Evolutionary conservation across 768 basidiomycete species (phyloP), one percentile per base, ranked within the genome.

Genomic region (Xerocomus brunneocitrinus): DNA sequence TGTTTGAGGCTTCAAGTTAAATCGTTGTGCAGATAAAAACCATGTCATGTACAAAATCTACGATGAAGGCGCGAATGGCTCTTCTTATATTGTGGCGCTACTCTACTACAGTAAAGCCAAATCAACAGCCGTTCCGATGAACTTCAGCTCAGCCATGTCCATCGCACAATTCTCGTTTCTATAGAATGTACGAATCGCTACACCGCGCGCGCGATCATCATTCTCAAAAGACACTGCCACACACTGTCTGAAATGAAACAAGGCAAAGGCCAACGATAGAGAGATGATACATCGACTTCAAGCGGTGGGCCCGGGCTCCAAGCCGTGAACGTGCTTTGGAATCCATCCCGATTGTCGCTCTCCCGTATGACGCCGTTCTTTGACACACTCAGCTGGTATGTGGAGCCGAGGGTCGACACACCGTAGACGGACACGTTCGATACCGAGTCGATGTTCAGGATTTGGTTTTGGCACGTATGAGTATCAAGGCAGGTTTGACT

Each of bases 381-480:
- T 31, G 61, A 63, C n/a, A 76, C 67, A 56, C 67, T 73, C 30
- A 78, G 62, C 67, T 71, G 69, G 52, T 68, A 68, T 0, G 65
- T 72, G 13, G 62, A 65, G 24, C 71, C 76, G 8, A 77, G 65
- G 0, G 76, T 79, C 10, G 77, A 73, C 2, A 79, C 59, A 44
- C 71, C 70, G 62, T 74, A 77, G 35, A 77, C 63, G 47, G 53
- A 64, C 46, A 76, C 59, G 30, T 52, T 59, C 16, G 63, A 63
- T 3, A 50, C 55, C 13, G 62, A 62, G 61, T 73, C 74, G 42
- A 78, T 62, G 55, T 71, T 66, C 59, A 73, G 52, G 42, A 76
- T 68, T 58, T 75, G 73, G 4, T 49, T 39, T 59, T 89, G 86
- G 65, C 87, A 89, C 35, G 64, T 74, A 4, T 38, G 38, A 35